Evolutionary conservation across 1,139 yeast genomes (phyloP).

Genomic region (Yamadazyma spencermartinsiae): DNA sequence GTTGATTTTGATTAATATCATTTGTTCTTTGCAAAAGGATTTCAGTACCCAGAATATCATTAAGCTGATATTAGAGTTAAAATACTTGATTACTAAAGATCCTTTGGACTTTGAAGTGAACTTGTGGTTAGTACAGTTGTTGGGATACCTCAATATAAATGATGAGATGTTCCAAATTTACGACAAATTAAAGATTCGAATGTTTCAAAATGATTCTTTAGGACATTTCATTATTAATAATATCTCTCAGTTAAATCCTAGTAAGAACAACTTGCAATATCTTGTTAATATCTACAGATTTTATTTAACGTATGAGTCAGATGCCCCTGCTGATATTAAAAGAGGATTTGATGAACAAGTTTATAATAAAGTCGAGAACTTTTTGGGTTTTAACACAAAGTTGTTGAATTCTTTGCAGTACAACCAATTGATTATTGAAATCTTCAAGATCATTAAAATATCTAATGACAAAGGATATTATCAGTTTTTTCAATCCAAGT

Average conservation of each 20-base stretch:
- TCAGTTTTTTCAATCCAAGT: constrained; percentile 24
- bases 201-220: constrained; percentile 77
- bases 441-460: constrained; percentile 37
- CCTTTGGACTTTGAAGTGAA: constrained; percentile 65
- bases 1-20: constrained; percentile 52
- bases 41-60: constrained; percentile 14
- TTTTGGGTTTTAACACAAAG: constrained; percentile 51
- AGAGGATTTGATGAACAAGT: constrained; percentile 55
- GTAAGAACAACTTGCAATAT: constrained; percentile 24
- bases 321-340: constrained; percentile 46
- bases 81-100: constrained; percentile 49
- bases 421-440: constrained; percentile 32
- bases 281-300: constrained; percentile 39
- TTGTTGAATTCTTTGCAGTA: constrained; percentile 40
- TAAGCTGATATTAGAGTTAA: constrained; percentile 46
- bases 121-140: constrained; percentile 70
- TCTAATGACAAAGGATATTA: constrained; percentile 34
- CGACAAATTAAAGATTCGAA: constrained; percentile 61
- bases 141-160: constrained; percentile 52
- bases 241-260: constrained; percentile 21
- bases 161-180: constrained; percentile 52
- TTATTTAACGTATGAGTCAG: constrained; percentile 53
- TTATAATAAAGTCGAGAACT: constrained; percentile 62
- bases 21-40: constrained; percentile 19
- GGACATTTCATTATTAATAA: constrained; percentile 56